Evolutionary conservation across 2,329 filamentous ascomycete genomes (phyloP).

Genomic region (Botrytis pseudocinerea): DNA sequence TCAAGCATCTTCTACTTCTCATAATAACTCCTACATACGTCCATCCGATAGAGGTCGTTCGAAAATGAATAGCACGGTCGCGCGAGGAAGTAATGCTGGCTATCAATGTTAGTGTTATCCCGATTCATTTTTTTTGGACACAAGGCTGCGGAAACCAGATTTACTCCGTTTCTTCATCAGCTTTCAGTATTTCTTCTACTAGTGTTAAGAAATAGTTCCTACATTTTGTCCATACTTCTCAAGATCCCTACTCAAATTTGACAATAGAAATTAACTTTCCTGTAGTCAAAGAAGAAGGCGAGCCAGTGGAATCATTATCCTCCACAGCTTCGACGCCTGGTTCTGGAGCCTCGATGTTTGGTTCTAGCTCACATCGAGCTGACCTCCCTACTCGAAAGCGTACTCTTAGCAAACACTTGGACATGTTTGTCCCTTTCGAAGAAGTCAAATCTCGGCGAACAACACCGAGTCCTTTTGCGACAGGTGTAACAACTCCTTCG

Average conservation of each 20-base stretch:
- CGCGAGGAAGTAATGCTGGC: conserved; percentile 1
- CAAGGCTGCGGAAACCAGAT: neutral
- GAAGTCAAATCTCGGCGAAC: conserved; percentile 39
- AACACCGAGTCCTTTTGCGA: conserved; percentile 35
- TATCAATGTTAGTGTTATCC: conserved; percentile 15
- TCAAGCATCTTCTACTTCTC: neutral
- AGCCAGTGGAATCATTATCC: conserved; percentile 16
- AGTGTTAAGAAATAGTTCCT: neutral
- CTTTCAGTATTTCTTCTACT: neutral
- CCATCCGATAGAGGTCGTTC: neutral
- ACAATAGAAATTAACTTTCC: neutral
- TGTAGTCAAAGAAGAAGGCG: conserved; percentile 16
- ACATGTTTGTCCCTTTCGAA: conserved; percentile 28
- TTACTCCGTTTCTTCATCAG: neutral
- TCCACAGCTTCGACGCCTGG: conserved; percentile 35
- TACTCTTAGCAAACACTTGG: conserved; percentile 36
- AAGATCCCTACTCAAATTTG: neutral
- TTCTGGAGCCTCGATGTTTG: conserved; percentile 28
- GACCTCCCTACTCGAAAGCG: conserved; percentile 38
- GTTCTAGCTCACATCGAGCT: conserved; percentile 28
- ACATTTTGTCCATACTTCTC: neutral
- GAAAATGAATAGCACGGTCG: conserved; percentile 2
- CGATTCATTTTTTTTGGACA: neutral
- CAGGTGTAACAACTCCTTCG: conserved; percentile 33
- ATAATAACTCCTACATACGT: neutral